Percentiles rank a stretch among this genome's conserved stretches.
Conservation (phyloP, 305 asterid genomes). For the Solanum chacoense region DNA sequence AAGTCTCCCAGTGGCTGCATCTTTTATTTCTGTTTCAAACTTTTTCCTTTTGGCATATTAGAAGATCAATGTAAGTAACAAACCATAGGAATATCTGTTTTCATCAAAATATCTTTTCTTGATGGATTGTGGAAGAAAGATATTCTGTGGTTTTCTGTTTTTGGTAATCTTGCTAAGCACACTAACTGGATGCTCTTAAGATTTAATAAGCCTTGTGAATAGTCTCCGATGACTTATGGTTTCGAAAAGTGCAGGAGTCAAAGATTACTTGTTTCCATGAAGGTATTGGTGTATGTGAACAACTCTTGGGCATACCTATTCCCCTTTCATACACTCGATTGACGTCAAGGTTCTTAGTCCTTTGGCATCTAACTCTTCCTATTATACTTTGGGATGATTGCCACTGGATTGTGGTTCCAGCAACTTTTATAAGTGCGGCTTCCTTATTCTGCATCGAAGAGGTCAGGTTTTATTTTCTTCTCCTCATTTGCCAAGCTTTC, state of each 20-base stretch:
- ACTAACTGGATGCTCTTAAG: not conserved
- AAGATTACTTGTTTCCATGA: constrained; percentile 78
- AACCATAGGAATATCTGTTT: too few species aligned
- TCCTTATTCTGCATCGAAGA: constrained; percentile 93
- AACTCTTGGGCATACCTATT: constrained; percentile 75
- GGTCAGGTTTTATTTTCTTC: constrained; percentile 29
- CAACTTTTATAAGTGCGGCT: constrained; percentile 96
- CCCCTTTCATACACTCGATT: constrained; percentile 92
- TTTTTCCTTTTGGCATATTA: not conserved
- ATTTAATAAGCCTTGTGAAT: not conserved
- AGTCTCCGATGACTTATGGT: not conserved
- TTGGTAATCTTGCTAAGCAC: too few species aligned
- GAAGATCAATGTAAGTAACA: not conserved
- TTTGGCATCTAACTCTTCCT: constrained; percentile 97
- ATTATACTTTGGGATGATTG: constrained; percentile 96
- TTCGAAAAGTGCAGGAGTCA: constrained; percentile 48
- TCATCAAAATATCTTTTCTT: too few species aligned
- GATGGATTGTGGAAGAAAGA: too few species aligned
- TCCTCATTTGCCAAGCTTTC: not conserved
- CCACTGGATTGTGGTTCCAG: constrained; percentile 96
- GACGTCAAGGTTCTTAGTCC: constrained; percentile 89
- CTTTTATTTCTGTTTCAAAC: not conserved
- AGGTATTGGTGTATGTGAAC: constrained; percentile 76
- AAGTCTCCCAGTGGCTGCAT: not conserved
- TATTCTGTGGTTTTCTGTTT: too few species aligned